A percentile compares a stretch with the other conserved stretches of the same genome.
Conservation (phyloP, 768 basidiomycete genomes). For the Exidia glandulosa region DNA sequence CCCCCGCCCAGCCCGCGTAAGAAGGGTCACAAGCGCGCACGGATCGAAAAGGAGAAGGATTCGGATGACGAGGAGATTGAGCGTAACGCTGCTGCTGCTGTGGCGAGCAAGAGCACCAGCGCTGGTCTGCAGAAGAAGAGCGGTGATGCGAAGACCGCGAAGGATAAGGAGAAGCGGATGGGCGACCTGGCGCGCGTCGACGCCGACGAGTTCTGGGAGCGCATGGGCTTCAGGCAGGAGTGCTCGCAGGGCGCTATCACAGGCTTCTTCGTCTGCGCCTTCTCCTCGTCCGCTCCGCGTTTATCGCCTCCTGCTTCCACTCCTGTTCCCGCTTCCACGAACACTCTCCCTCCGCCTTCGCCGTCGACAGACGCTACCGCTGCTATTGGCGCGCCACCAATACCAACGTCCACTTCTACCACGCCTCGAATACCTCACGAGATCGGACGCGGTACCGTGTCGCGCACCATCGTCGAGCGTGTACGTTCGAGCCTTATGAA, state of each 20-base stretch:
- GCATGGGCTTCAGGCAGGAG: constrained; percentile 94
- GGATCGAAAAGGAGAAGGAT: not conserved
- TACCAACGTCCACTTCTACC: too few relatives aligned
- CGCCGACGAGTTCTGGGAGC: constrained; percentile 88
- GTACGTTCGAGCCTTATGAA: constrained; percentile 57
- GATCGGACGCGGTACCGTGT: constrained; percentile 35
- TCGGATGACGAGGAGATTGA: not conserved
- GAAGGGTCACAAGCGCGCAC: not conserved
- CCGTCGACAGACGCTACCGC: constrained; percentile 24
- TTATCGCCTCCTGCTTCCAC: constrained; percentile 11
- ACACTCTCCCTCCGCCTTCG: not conserved
- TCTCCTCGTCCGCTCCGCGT: constrained; percentile 3
- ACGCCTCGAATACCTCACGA: too few relatives aligned
- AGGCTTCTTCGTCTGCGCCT: constrained; percentile 78
- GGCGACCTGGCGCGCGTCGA: constrained; percentile 46
- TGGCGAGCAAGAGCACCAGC: not conserved
- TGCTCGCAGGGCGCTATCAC: constrained; percentile 84
- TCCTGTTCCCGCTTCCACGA: constrained; percentile 3
- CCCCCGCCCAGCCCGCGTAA: not conserved
- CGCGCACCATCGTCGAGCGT: constrained; percentile 56
- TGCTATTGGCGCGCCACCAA: not conserved
- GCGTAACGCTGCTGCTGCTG: too few relatives aligned
- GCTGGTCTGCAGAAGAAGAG: constrained; percentile 1
- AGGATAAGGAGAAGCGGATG: constrained; percentile 18
- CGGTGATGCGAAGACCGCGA: constrained; percentile 14